Percentiles rank a stretch among this genome's conserved stretches.
phyloP scores from a whole-genome alignment of 192 early-diverging fungal genomes.

The Coemansia sp. region DNA sequence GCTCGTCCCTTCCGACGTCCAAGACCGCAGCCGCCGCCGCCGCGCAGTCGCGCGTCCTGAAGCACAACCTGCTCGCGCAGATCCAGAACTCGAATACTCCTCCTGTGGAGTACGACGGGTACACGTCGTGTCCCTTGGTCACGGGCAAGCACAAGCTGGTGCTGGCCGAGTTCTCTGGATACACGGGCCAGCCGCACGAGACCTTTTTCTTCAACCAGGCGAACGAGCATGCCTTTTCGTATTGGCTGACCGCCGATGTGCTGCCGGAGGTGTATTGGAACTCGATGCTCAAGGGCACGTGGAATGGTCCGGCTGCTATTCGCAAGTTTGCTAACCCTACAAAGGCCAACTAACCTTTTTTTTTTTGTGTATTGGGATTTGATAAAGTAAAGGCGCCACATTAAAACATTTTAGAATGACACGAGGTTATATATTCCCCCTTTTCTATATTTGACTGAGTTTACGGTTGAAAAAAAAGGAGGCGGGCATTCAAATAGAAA shows the following conservation, averaged over 20 bases:
- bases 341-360: conserved; percentile 21
- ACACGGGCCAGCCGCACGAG: conserved; percentile 67
- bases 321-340: conserved; percentile 60
- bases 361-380: no score
- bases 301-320: conserved; percentile 67
- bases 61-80: conserved; percentile 67
- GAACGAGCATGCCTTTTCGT: conserved; percentile 62
- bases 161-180: conserved; percentile 84
- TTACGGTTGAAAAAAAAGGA: no score
- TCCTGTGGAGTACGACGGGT: conserved; percentile 71
- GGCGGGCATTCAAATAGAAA: no score
- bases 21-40: conserved; percentile 91
- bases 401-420: no score
- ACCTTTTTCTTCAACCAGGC: conserved; percentile 85
- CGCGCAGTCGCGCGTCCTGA: conserved; percentile 71
- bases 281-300: conserved; percentile 72
- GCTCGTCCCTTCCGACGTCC: conserved; percentile 81
- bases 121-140: conserved; percentile 81
- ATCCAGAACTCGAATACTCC: conserved; percentile 55
- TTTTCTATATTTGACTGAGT: no score
- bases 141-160: conserved; percentile 78
- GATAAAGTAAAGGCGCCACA: no score
- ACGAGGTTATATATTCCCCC: no score
- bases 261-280: conserved; percentile 83
- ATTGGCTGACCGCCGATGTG: conserved; percentile 75